Conservation (phyloP, 768 basidiomycete genomes). For the Crassisporium funariophilum region DNA sequence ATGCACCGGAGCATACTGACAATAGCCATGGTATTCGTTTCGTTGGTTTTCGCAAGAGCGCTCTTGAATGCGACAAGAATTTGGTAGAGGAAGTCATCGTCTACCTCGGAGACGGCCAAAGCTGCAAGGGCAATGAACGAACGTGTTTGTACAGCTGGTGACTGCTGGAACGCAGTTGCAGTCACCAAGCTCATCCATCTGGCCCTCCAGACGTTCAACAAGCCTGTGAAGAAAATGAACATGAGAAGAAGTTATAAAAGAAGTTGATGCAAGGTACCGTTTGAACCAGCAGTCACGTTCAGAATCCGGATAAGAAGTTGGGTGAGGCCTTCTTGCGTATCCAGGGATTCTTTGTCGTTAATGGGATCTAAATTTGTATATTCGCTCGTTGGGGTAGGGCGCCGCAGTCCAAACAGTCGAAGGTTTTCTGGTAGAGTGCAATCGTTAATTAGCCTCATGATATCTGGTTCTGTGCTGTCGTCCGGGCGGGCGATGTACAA, state of each 20-base stretch:
- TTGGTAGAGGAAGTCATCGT: conserved; percentile 92
- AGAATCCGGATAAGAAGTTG: conserved; percentile 64
- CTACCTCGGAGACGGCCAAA: conserved; percentile 84
- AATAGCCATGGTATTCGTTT: conserved; percentile 69
- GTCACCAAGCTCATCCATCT: conserved; percentile 92
- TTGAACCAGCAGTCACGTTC: conserved; percentile 64
- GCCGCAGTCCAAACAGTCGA: conserved; percentile 71
- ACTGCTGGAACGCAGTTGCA: conserved; percentile 87
- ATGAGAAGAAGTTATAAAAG: background rate
- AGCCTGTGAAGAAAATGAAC: conserved; percentile 43
- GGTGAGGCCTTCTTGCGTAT: conserved; percentile 67
- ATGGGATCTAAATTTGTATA: conserved; percentile 58
- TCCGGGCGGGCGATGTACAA: conserved; percentile 63
- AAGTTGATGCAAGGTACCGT: conserved; percentile 48
- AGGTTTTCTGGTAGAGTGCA: conserved; percentile 59
- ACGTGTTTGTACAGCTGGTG: conserved; percentile 84
- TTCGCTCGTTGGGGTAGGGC: conserved; percentile 68
- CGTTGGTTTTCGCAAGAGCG: conserved; percentile 66
- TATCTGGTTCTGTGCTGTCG: conserved; percentile 59
- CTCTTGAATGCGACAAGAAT: conserved; percentile 86
- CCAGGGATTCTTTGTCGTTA: conserved; percentile 59
- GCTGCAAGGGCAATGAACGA: conserved; percentile 83
- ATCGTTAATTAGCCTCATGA: conserved; percentile 65
- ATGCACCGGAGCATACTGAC: conserved; percentile 91
- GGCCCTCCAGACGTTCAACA: conserved; percentile 88